Evolutionary conservation across 1,139 yeast genomes (phyloP).

Genomic region (Diutina sp.): DNA sequence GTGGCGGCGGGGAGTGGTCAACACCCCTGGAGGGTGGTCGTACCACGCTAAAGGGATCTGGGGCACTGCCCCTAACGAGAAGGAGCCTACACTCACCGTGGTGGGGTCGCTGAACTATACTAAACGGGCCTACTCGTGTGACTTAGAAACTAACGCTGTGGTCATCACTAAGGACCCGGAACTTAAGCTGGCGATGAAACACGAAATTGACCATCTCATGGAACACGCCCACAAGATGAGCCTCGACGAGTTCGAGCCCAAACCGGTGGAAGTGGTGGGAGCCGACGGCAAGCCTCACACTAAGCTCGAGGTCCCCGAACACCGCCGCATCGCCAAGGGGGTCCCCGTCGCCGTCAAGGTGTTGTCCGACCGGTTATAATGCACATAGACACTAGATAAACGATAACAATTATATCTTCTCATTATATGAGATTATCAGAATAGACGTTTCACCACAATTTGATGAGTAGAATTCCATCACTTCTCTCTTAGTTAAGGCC

Average conservation of each 20-base stretch:
- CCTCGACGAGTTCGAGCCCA: slow-evolving; percentile 44
- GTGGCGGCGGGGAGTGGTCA: slow-evolving; percentile 82
- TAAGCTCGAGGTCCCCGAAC: slow-evolving; percentile 27
- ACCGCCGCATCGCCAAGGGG: slow-evolving; percentile 44
- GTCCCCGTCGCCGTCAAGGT: slow-evolving; percentile 55
- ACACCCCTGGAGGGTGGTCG: slow-evolving; percentile 83
- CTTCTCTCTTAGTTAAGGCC: no score
- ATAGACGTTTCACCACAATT: no score
- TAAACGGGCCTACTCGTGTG: slow-evolving; percentile 75
- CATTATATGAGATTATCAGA: no score
- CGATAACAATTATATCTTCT: no score
- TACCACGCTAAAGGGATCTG: slow-evolving; percentile 98
- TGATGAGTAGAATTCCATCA: no score
- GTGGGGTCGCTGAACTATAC: slow-evolving; percentile 94
- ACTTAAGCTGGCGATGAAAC: slow-evolving; percentile 43
- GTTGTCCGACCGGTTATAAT: slow-evolving; percentile 11
- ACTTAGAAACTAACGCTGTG: slow-evolving; percentile 78
- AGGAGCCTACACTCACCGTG: slow-evolving; percentile 58
- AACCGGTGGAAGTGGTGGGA: slow-evolving; percentile 10
- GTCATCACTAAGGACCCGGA: slow-evolving; percentile 56
- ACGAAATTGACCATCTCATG: slow-evolving; percentile 54
- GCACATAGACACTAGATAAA: not conserved
- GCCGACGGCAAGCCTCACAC: not conserved
- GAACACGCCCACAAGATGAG: slow-evolving; percentile 25
- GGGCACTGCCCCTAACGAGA: slow-evolving; percentile 53